Evolutionary conservation across 169 alveolate genomes (phyloP), one percentile per base, ranked within the genome.

Genomic region (Eimeria praecox): DNA sequence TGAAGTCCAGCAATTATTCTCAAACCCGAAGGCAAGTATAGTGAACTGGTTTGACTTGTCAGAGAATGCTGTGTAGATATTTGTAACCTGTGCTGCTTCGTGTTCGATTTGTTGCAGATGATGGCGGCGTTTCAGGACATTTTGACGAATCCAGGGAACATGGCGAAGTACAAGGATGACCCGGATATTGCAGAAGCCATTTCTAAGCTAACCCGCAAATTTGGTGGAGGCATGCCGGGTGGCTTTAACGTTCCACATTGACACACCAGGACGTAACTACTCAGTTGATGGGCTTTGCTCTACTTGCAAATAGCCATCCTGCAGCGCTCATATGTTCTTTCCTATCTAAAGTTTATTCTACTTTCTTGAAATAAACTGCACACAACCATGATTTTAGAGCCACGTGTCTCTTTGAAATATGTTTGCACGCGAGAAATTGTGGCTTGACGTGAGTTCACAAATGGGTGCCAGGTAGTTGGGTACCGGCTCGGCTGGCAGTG

Each of bases 121-220:
- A 96, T 97, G 97, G 95, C 95, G 22, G 97, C 95, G 40, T 87
- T 95, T 40, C 98, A 96, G 78, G 97, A 96, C 59, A 96, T 97
- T 96, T 90, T 96, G 97, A 75, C 97, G 64, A 97, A 97, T 66
- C 98, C 98, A 18, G 97, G 96, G 30, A 66, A 95, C 64, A 87
- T 96, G 77, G 88, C 96, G 38, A 95, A 97, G 95, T 97, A 96
- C 94, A 97, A 96, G 46, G 95, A 80, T 82, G 97, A 97, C 85
- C 98, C 98, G 42, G 96, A 97, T 73, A 95, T 96, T 59, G 95
- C 95, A 90, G 92, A 94, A 82, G 96, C 96, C 24, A 88, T 97
- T 85, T 87, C 93, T 24, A 93, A 66, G 77, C 93, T 93, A 52
- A 93, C 88, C 8, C 90, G 88, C n/a, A 93, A 93, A 40, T 93